Conservation (phyloP, 495 filamentous ascomycete genomes). For the Talaromyces wortmannii region DNA sequence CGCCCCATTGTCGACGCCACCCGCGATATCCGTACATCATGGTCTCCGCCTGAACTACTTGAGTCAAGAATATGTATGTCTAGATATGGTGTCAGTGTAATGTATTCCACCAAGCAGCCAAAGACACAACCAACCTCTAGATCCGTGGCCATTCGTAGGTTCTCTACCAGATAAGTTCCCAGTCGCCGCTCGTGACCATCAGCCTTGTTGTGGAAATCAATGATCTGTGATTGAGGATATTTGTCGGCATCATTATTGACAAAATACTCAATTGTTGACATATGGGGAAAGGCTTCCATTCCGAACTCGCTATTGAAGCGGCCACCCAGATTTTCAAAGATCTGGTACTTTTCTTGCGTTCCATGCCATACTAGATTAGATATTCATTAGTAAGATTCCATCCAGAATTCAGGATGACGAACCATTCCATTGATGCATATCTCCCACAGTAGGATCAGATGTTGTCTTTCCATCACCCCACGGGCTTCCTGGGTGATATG, state of each 20-base stretch:
- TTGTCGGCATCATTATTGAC: slow-evolving; percentile 67
- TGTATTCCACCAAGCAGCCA: not conserved
- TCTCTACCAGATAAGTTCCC: slow-evolving; percentile 85
- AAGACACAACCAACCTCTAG: slow-evolving; percentile 28
- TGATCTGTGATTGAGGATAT: slow-evolving; percentile 81
- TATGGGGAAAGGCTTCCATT: slow-evolving; percentile 85
- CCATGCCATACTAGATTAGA: slow-evolving; percentile 76
- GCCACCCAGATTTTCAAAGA: slow-evolving; percentile 78
- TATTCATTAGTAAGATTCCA: not conserved
- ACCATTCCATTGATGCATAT: slow-evolving; percentile 81
- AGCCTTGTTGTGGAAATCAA: slow-evolving; percentile 97
- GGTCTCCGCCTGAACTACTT: slow-evolving; percentile 88
- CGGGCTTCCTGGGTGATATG: slow-evolving; percentile 69
- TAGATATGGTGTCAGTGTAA: slow-evolving; percentile 21
- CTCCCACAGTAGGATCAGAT: slow-evolving; percentile 65
- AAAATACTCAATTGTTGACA: slow-evolving; percentile 79
- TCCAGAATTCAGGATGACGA: no score
- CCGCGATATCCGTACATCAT: slow-evolving; percentile 86
- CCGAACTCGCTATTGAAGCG: slow-evolving; percentile 94
- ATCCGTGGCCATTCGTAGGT: slow-evolving; percentile 60
- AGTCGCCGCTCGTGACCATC: slow-evolving; percentile 83
- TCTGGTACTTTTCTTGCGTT: slow-evolving; percentile 84
- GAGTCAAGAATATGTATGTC: slow-evolving; percentile 82
- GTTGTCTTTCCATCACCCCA: slow-evolving; percentile 59
- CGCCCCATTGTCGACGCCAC: slow-evolving; percentile 88